Evolutionary conservation across 306 rosid genomes (phyloP).

Genomic region (Quercus variabilis): DNA sequence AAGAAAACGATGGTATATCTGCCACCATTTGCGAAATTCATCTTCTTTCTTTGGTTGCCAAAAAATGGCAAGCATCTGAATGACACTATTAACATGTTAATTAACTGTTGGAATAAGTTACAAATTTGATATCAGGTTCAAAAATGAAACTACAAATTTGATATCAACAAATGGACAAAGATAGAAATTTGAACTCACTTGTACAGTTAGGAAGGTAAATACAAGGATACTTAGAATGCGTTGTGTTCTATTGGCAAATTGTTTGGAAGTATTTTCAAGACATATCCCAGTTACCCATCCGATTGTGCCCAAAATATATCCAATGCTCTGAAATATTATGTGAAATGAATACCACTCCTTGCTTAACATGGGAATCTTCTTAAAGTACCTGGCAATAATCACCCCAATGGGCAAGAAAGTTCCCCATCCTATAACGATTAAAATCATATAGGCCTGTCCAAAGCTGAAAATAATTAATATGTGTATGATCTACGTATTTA

Average conservation of each 20-base stretch:
- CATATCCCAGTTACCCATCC: slow-evolving; percentile 48
- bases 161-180: background rate
- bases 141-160: background rate
- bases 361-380: slow-evolving; percentile 29
- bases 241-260: slow-evolving; percentile 21
- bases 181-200: slow-evolving; percentile 32
- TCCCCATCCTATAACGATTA: slow-evolving; percentile 59
- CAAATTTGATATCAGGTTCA: background rate
- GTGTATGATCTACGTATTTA: too few relatives aligned
- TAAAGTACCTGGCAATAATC: slow-evolving; percentile 46
- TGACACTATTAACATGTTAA: background rate
- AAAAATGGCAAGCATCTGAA: slow-evolving; percentile 41
- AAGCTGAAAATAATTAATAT: slow-evolving; percentile 6
- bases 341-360: slow-evolving; percentile 41
- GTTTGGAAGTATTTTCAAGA: slow-evolving; percentile 21
- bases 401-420: slow-evolving; percentile 50
- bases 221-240: slow-evolving; percentile 34
- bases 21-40: slow-evolving; percentile 14
- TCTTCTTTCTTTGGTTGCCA: slow-evolving; percentile 29
- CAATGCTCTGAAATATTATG: slow-evolving; percentile 38
- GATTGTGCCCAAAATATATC: slow-evolving; percentile 40
- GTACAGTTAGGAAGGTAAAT: slow-evolving; percentile 37
- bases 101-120: background rate
- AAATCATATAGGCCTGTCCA: slow-evolving; percentile 30
- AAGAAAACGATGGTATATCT: slow-evolving; percentile 22